Evolutionary conservation across 1,284 basidiomycete species (phyloP).

Genomic region (Ustilago esculenta): DNA sequence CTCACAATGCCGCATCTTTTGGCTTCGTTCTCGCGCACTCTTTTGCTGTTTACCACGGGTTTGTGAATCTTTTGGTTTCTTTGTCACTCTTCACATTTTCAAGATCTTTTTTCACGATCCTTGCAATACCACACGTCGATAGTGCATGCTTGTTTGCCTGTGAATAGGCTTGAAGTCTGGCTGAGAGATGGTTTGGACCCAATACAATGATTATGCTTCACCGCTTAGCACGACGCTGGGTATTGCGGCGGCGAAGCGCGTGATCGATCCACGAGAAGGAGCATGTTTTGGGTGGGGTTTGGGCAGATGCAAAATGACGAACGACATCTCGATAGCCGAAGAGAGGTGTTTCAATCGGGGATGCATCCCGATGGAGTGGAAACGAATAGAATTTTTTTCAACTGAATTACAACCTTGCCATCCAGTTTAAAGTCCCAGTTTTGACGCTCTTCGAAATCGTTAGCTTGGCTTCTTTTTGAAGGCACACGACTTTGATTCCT

Average conservation of each 20-base stretch:
- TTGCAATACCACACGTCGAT: constrained; percentile 1
- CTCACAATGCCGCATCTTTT: constrained; percentile 3
- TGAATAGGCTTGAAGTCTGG: too few relatives aligned
- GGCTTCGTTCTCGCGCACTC: not conserved
- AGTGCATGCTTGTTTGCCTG: too few relatives aligned
- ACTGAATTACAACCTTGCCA: not conserved
- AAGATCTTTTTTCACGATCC: not conserved
- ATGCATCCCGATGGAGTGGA: constrained; percentile 5
- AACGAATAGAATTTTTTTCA: constrained; percentile 13
- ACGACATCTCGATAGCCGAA: not conserved
- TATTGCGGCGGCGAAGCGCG: not conserved
- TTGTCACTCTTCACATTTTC: constrained; percentile 1
- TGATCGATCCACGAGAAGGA: too few relatives aligned
- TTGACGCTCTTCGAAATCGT: too few relatives aligned
- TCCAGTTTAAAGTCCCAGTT: too few relatives aligned
- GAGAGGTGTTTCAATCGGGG: constrained; percentile 1
- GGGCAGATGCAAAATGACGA: constrained; percentile 21
- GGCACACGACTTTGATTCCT: constrained; percentile 28
- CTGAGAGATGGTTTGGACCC: too few relatives aligned
- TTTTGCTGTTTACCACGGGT: too few relatives aligned
- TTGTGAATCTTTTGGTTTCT: not conserved
- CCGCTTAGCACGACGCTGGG: too few relatives aligned
- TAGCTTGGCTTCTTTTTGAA: too few relatives aligned
- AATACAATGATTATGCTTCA: too few relatives aligned
- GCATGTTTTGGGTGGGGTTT: too few relatives aligned